Conservation (phyloP, 148 eudicot species). For the Euryodendron excelsum region DNA sequence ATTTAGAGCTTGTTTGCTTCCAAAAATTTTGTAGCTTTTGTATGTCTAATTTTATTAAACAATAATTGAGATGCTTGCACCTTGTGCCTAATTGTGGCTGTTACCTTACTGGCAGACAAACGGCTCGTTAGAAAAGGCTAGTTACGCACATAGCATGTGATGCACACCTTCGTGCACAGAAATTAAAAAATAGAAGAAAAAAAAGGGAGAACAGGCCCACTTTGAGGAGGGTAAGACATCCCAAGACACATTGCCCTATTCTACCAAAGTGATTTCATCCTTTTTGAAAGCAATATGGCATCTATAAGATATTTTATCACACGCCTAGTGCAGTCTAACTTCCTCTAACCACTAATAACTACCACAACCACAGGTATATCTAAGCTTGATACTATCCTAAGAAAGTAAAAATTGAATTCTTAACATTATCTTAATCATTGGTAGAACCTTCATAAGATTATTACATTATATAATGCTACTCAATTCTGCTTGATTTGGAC, state of each 20-base stretch:
- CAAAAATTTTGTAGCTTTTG: neutral
- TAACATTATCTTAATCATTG: neutral
- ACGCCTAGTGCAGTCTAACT: neutral
- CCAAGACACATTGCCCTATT: neutral
- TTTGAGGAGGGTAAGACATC: neutral
- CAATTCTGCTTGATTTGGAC: neutral
- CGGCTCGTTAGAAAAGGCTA: no score
- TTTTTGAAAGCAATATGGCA: neutral
- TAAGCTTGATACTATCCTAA: neutral
- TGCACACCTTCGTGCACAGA: neutral
- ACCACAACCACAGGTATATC: neutral
- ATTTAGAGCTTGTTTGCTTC: neutral
- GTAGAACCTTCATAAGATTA: neutral
- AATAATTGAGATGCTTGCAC: conserved; percentile 3
- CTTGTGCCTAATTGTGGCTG: neutral
- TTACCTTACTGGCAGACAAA: neutral
- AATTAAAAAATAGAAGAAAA: neutral
- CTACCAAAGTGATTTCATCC: neutral
- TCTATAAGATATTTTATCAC: conserved; percentile 6
- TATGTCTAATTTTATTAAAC: neutral
- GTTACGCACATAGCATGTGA: neutral
- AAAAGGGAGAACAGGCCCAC: neutral
- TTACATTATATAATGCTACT: neutral
- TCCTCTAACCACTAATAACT: neutral
- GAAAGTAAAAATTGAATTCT: neutral